Base-by-base conservation (phyloP, 2,329 filamentous ascomycete species). In the Penicillium brasilianum region DNA sequence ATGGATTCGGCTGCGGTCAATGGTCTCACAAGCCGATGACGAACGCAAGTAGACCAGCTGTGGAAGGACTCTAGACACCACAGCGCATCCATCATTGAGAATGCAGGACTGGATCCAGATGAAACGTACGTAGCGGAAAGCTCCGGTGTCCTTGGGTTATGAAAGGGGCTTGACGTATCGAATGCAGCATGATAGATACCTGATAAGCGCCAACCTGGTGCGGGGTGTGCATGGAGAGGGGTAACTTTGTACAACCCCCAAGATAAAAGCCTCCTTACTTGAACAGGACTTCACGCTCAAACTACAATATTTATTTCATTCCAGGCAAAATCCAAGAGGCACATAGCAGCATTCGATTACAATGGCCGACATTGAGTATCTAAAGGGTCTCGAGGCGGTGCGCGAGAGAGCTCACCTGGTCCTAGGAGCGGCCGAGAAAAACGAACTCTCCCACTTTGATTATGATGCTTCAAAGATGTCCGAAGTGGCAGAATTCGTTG, bases 401-500 rank as follows among this genome's bases (percentile, higher is more conserved):
- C 72, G 73, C 14, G 63, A 70, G 51, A 63, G 66, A 39, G 70
- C 73, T 4, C 67, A 68, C 39, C 43, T 58, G 13, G 72, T 75
- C 4, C 59, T 74, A 43, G 68, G 74, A 34, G 73, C 74, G 0
- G 81, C 81, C n/a, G 70, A 77, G 57, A 61, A 71, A 4, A 75
- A 75, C 3, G 67, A 73, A 7, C 67, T 83, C 34, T 76, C 70
- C 61, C 78, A 82, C 64, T 83, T 83, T 55, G 71, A 78, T 10
- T 78, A 80, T 49, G 72, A 80, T 10, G 67, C 74, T 18, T 70
- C 74, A 6, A 74, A 73, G 14, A 73, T 83, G 71, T 64, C 70
- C 14, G 69, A 73, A 14, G 77, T 76, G 11, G 80, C 76, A 2
- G 76, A 81, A 18, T 82, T 79, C 49, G 81, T 83, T 1, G 69